A percentile compares a stretch with the other conserved stretches of the same genome.
phyloP scores from a whole-genome alignment of 768 basidiomycete species.

The Melanogaster broomeanus region DNA sequence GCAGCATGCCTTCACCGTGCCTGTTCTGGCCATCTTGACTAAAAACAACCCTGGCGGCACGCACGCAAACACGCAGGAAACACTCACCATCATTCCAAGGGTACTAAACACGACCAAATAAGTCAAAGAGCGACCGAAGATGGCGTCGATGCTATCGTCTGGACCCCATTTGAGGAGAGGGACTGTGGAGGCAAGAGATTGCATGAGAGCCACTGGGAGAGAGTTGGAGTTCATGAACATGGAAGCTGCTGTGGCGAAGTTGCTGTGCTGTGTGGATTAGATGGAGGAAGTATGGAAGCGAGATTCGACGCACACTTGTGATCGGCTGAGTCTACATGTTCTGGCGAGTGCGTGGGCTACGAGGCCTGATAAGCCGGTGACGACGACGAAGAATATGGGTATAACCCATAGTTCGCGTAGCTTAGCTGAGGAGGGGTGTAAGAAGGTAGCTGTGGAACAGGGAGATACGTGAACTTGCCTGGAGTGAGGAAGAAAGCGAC shows the following conservation, averaged over 20 bases:
- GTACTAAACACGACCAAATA: slow-evolving; percentile 94
- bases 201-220: slow-evolving; percentile 92
- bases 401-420: slow-evolving; percentile 83
- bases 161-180: slow-evolving; percentile 78
- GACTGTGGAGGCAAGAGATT: slow-evolving; percentile 83
- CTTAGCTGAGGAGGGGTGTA: slow-evolving; percentile 50
- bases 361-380: slow-evolving; percentile 70
- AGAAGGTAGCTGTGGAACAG: background rate
- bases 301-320: slow-evolving; percentile 63
- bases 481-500: slow-evolving; percentile 92
- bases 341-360: slow-evolving; percentile 66
- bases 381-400: slow-evolving; percentile 80
- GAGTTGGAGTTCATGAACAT: slow-evolving; percentile 97
- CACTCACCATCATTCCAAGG: slow-evolving; percentile 88
- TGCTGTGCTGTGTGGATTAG: slow-evolving; percentile 39
- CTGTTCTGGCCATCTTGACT: too few relatives aligned
- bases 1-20: too few relatives aligned
- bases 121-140: slow-evolving; percentile 88
- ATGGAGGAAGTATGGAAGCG: background rate
- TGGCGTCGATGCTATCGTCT: slow-evolving; percentile 81
- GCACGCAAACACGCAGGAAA: too few relatives aligned
- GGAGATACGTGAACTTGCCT: slow-evolving; percentile 43
- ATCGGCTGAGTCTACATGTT: slow-evolving; percentile 64
- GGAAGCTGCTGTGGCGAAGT: slow-evolving; percentile 76
- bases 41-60: too few relatives aligned